Conservation (phyloP, 805 yeast species). For the Wickerhamomyces mucosus region DNA sequence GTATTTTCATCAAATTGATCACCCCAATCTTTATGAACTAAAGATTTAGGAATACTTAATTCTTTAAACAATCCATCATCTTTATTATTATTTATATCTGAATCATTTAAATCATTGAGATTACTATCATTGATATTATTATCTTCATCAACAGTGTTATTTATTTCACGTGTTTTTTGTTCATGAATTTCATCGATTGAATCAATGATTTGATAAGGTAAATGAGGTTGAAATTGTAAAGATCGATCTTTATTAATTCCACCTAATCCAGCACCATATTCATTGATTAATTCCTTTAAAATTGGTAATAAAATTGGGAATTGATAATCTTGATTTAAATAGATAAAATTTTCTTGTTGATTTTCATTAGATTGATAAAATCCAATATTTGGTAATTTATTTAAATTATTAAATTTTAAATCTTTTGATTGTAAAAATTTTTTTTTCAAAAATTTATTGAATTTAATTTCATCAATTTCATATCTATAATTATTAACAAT, state of each 20-base stretch:
- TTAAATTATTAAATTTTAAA: slow-evolving; percentile 14
- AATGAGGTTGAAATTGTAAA: slow-evolving; percentile 54
- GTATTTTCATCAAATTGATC: slow-evolving; percentile 34
- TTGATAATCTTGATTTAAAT: slow-evolving; percentile 24
- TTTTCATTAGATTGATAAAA: neutral
- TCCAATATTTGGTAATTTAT: too few relatives aligned
- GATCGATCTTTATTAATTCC: slow-evolving; percentile 47
- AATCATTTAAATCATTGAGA: slow-evolving; percentile 8
- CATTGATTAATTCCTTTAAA: slow-evolving; percentile 57
- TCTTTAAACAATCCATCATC: slow-evolving; percentile 42
- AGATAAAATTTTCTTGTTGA: slow-evolving; percentile 25
- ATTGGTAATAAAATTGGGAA: slow-evolving; percentile 59
- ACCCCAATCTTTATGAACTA: slow-evolving; percentile 46
- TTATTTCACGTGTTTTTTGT: slow-evolving; percentile 22
- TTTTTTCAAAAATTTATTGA: slow-evolving; percentile 30
- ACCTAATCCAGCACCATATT: slow-evolving; percentile 71
- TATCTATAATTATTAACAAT: slow-evolving; percentile 70
- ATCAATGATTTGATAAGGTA: slow-evolving; percentile 64
- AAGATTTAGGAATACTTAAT: slow-evolving; percentile 37
- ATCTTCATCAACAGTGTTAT: slow-evolving; percentile 8
- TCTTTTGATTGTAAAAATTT: slow-evolving; percentile 8
- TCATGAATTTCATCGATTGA: slow-evolving; percentile 61
- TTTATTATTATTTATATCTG: slow-evolving; percentile 15
- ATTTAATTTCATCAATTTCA: slow-evolving; percentile 69
- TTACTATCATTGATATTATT: slow-evolving; percentile 10